Base-by-base conservation (phyloP, 805 yeast genomes). In the Saturnispora ahearnii region DNA sequence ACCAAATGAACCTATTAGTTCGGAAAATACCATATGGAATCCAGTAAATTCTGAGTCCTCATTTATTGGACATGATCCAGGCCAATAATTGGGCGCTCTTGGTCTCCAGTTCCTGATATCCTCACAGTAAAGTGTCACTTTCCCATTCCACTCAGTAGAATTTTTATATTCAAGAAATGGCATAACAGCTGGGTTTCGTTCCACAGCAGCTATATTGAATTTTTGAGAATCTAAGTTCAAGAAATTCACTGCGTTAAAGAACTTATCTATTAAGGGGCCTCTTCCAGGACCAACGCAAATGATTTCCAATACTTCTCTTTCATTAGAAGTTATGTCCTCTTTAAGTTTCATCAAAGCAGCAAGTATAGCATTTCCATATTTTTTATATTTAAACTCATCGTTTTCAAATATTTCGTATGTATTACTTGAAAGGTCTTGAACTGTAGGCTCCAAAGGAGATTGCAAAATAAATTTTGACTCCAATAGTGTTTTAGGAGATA, bases 1-100 rank as follows among this genome's bases (percentile, higher is more conserved):
- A 4, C 96, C 97, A 67, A 91, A 85, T 13, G 96, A 86, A 5
- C 97, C 97, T 28, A 90, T 64, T 7, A 91, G 68, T 62, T 90
- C 97, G 41, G 95, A 84, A 1, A 91, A 73, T 8, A 89, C 74
- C 41, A 90, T 59, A 59, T 85, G 75, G 50, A 74, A 72, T 12
- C 47, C 41, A 0, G 13, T 28, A 18, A 43, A 48, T 12, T 13
- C 10, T 11, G 13, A 24, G 4, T 21, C 22, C 9, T 29, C 22
- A n/a, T 26, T n/a, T 15, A 41, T 9, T 12, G 36, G 40, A 36
- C 4, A 31, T n/a, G 46, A 44, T 4, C 43, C 36, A 26, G 50
- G 22, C 34, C 34, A 30, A 9, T 30, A 21, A 15, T 69, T 67
- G 11, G 61, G 53, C 55, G 55, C 3, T 70, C 46, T 34, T 11